Evolutionary conservation across 768 basidiomycete genomes (phyloP).

Genomic region (Arthromyces matolae): DNA sequence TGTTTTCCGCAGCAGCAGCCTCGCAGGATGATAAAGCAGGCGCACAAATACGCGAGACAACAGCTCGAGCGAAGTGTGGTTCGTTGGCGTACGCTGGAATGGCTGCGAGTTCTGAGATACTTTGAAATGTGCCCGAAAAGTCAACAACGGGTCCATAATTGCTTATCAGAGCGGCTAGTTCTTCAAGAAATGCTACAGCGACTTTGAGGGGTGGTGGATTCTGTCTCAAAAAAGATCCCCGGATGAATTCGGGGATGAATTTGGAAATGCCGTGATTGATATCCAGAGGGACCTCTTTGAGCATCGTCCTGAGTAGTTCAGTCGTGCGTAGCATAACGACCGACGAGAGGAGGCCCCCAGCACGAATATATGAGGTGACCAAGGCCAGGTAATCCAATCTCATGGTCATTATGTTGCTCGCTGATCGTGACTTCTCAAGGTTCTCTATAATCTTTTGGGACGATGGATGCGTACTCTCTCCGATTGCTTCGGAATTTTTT

Average conservation of each 20-base stretch:
- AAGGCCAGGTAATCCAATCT: constrained; percentile 61
- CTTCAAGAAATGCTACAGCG: constrained; percentile 48
- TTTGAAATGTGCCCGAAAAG: constrained; percentile 55
- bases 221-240: constrained; percentile 45
- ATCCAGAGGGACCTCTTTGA: constrained; percentile 47
- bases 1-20: constrained; percentile 37
- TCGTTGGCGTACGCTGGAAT: constrained; percentile 52
- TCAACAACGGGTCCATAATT: constrained; percentile 47
- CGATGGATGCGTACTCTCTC: constrained; percentile 21
- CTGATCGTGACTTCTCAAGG: constrained; percentile 40
- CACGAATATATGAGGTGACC: constrained; percentile 43
- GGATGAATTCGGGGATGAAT: constrained; percentile 53
- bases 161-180: constrained; percentile 54
- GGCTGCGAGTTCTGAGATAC: constrained; percentile 41
- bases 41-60: constrained; percentile 43
- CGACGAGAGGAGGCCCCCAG: constrained; percentile 46
- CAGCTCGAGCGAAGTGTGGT: constrained; percentile 41
- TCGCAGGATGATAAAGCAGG: constrained; percentile 47
- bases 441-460: constrained; percentile 29
- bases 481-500: constrained; percentile 37
- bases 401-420: constrained; percentile 57
- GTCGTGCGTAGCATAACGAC: constrained; percentile 42
- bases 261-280: constrained; percentile 38
- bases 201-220: constrained; percentile 43
- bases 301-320: constrained; percentile 52